A percentile compares a stretch with the other conserved stretches of the same genome.
Evolutionary conservation across 352 stramenopile species (phyloP).

Genomic region (Phytophthora pinifolia): DNA sequence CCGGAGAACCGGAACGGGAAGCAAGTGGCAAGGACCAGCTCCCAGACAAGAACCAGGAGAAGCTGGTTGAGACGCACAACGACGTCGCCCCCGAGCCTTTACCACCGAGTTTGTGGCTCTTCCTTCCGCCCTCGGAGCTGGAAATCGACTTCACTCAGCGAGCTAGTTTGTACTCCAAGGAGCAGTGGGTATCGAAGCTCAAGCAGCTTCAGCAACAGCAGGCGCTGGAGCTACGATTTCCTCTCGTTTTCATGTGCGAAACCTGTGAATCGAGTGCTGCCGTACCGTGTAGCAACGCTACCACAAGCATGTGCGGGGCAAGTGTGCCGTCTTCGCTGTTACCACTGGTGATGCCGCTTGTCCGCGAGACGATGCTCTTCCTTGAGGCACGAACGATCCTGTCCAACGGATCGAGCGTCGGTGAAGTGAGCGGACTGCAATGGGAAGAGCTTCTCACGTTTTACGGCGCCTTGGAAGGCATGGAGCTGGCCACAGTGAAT

Average conservation of each 20-base stretch:
- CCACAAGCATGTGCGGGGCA: conserved; percentile 27
- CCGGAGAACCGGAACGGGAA: conserved; percentile 22
- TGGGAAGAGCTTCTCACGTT: conserved; percentile 60
- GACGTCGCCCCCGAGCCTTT: conserved; percentile 23
- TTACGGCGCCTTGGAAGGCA: conserved; percentile 55
- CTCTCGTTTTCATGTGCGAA: conserved; percentile 66
- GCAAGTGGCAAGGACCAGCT: conserved; percentile 18
- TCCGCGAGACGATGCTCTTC: conserved; percentile 68
- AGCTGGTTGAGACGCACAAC: background rate
- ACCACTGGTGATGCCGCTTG: conserved; percentile 56
- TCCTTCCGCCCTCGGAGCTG: conserved; percentile 50
- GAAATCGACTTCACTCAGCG: conserved; percentile 24
- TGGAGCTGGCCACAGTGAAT: conserved; percentile 50
- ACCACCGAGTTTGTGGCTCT: conserved; percentile 65
- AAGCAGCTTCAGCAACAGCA: conserved; percentile 37
- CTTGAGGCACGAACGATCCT: conserved; percentile 53
- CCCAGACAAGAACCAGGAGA: background rate
- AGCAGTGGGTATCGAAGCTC: conserved; percentile 50
- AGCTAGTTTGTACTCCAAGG: conserved; percentile 34
- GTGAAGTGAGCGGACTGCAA: conserved; percentile 45
- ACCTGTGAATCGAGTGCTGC: conserved; percentile 28
- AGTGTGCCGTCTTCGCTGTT: conserved; percentile 48
- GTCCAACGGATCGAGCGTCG: conserved; percentile 34
- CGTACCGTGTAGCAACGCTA: conserved; percentile 22
- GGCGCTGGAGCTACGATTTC: conserved; percentile 46